phyloP scores from a whole-genome alignment of 148 eudicot genomes.

The Limonium bicolor region DNA sequence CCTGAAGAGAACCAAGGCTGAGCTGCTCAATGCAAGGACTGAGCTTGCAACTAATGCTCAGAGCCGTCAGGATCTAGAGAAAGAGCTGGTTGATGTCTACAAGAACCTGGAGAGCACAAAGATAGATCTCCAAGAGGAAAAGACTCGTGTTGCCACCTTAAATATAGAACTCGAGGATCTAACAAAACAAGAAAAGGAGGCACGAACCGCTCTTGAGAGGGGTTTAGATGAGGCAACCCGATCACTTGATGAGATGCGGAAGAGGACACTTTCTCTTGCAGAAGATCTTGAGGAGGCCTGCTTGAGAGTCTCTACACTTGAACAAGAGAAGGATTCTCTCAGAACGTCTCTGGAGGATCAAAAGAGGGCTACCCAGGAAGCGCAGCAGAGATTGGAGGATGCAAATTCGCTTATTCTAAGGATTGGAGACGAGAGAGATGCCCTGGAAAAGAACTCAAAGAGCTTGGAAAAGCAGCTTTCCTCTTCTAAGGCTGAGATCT shows the following conservation, averaged over 20 bases:
- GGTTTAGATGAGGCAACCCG: constrained; percentile 49
- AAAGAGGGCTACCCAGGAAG: constrained; percentile 27
- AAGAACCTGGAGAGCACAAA: constrained; percentile 33
- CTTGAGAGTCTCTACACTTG: constrained; percentile 28
- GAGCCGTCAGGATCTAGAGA: constrained; percentile 27
- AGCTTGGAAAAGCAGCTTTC: constrained; percentile 61
- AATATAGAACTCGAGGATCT: constrained; percentile 27
- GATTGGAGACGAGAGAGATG: constrained; percentile 50
- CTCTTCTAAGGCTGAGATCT: constrained; percentile 66
- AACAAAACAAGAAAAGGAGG: constrained; percentile 43
- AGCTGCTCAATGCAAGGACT: constrained; percentile 19
- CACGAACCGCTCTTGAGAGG: constrained; percentile 30
- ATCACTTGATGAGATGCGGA: constrained; percentile 64
- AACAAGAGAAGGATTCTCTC: constrained; percentile 38
- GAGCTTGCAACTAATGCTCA: constrained; percentile 25
- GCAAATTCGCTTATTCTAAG: constrained; percentile 47
- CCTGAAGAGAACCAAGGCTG: constrained; percentile 22
- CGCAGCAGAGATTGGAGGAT: constrained; percentile 51
- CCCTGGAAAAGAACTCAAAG: constrained; percentile 29
- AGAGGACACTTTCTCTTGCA: constrained; percentile 22
- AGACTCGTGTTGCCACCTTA: constrained; percentile 24
- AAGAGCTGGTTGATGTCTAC: constrained; percentile 45
- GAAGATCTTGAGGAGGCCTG: constrained; percentile 43
- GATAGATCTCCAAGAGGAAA: constrained; percentile 38
- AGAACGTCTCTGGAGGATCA: constrained; percentile 28